Base-by-base conservation (phyloP, 805 yeast species). In the Suhomyces prunicola region DNA sequence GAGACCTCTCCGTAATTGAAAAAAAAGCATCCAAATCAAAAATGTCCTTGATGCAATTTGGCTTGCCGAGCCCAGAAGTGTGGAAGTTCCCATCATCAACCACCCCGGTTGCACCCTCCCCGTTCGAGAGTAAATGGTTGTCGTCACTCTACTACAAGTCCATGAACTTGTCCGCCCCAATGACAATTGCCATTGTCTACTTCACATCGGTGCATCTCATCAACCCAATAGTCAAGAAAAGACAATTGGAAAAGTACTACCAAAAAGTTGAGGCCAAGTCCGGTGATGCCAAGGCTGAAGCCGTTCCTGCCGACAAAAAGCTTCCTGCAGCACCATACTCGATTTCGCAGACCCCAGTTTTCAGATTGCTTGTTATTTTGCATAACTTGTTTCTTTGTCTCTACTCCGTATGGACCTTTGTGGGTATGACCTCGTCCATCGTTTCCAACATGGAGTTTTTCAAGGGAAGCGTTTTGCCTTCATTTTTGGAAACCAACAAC, bases 391-490 rank as follows among this genome's bases (percentile, higher is more conserved):
- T 80, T 44, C 77, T 86, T 36, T 85, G 90, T 64, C 70, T 71
- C n/a, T 86, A 85, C 68, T 85, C 89, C 2, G 77, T 79, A 29
- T 85, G 89, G 89, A 85, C 90, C 7, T 85, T 85, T 56, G 46
- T 82, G 22, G 88, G 89, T n/a, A 84, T 86, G 85, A 66, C 79
- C 26, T 61, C 70, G 17, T 73, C 86, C 9, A 79, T 86, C 60
- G 66, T 72, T 53, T 65, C 69, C 47, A 75, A 80, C 54, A 66
- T 70, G 60, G 57, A 61, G 49, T 57, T 61, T 33, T 55, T 67
- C 56, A 58, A 58, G 51, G 56, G 53, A 15, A 52, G 52, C 41
- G 51, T 55, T 29, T 50, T 57, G 47, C 60, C 60, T 1, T 29
- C 46, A 35, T 54, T 54, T 47, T 46, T 48, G 42, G 40, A 48